These are phyloP conservation scores for Wickerhamomyces canadensis DNA, from an alignment of 805 yeast genomes.

Conservation along the genomic window DNA sequence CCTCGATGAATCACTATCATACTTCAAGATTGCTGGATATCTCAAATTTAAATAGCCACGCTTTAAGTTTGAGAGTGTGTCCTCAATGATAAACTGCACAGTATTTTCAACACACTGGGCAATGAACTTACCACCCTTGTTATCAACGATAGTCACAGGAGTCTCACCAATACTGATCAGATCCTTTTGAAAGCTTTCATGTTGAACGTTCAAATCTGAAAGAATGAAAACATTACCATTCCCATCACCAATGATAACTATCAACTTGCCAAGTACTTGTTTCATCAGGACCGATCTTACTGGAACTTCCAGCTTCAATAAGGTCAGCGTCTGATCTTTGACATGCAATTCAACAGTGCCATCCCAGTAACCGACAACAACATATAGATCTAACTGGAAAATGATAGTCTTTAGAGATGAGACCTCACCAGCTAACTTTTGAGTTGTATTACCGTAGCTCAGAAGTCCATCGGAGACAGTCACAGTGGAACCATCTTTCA, in stretches of 20 bases:
- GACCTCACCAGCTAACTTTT: slow-evolving; percentile 10
- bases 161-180: slow-evolving; percentile 16
- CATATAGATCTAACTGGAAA: background rate
- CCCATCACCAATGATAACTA: slow-evolving; percentile 19
- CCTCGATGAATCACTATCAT: background rate
- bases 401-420: slow-evolving; percentile 9
- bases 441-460: background rate
- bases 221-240: slow-evolving; percentile 15
- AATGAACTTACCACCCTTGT: slow-evolving; percentile 5
- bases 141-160: slow-evolving; percentile 18
- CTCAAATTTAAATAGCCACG: slow-evolving; percentile 17
- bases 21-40: slow-evolving; percentile 7
- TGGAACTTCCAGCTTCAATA: slow-evolving; percentile 7
- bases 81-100: too few relatives aligned
- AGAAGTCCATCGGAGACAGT: background rate
- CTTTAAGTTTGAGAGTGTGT: too few relatives aligned
- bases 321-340: slow-evolving; percentile 4
- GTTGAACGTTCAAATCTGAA: background rate
- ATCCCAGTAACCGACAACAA: slow-evolving; percentile 21
- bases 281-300: slow-evolving; percentile 18
- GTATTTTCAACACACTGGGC: slow-evolving; percentile 18
- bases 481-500: background rate
- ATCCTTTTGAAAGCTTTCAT: too few relatives aligned
- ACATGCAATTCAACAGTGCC: slow-evolving; percentile 11
- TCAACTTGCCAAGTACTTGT: background rate